Conservation (phyloP, 345 rosid species). For the Eucalyptus sp. region DNA sequence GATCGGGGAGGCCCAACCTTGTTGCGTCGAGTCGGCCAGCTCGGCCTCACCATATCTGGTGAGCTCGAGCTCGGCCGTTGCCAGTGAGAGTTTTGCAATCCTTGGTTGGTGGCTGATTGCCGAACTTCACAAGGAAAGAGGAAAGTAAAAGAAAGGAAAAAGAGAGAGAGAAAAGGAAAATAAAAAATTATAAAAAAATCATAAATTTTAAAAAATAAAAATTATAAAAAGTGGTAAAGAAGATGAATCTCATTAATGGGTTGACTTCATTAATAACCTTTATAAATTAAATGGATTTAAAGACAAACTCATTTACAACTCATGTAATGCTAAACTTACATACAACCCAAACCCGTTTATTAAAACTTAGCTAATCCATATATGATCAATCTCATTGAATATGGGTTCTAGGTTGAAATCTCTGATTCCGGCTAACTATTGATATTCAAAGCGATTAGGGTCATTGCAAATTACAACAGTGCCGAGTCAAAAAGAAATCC, state of each 20-base stretch:
- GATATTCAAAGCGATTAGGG: background rate
- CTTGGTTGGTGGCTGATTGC: accelerated
- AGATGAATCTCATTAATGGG: too few relatives aligned
- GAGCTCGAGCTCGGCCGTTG: accelerated
- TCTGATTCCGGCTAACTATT: accelerated
- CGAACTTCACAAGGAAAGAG: accelerated
- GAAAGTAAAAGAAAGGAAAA: background rate
- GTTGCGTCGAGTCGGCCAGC: accelerated
- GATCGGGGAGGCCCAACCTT: too few relatives aligned
- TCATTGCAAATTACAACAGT: accelerated
- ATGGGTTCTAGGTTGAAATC: too few relatives aligned
- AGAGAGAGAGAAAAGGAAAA: accelerated
- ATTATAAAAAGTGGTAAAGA: too few relatives aligned
- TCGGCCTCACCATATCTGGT: accelerated
- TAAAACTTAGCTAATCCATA: too few relatives aligned
- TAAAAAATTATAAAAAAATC: background rate
- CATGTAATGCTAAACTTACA: accelerated
- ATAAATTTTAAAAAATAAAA: too few relatives aligned
- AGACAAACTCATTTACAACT: too few relatives aligned
- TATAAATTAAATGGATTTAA: too few relatives aligned
- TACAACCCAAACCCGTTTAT: too few relatives aligned
- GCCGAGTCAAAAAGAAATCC: background rate
- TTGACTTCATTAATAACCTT: too few relatives aligned
- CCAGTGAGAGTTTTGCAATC: accelerated
- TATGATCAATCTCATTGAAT: too few relatives aligned